Base-by-base conservation (phyloP, 257 asterid species). In the Penstemon newberryi region DNA sequence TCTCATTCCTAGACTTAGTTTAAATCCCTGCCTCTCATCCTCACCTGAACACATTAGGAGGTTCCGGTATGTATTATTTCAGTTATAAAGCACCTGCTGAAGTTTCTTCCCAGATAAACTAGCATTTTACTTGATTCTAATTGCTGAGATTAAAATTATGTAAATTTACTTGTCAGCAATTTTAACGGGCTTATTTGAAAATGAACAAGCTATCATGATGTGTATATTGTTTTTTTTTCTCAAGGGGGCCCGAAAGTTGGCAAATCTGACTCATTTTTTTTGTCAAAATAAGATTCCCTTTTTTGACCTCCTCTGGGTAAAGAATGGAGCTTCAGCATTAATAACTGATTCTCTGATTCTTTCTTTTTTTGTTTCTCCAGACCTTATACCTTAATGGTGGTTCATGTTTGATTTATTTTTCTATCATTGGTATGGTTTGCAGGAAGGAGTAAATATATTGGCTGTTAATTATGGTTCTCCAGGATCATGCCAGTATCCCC, bases 391-490 rank as follows among this genome's bases (percentile, higher is more conserved):
- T 46, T 58, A 36, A 25, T 51, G 6, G 13, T 65, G 43, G 38
- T 62, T 39, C 12, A 38, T 65, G 56, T 49, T 68, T 43, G 25
- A 37, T 46, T 19, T 58, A 45, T 25, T 49, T 53, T 50, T 67
- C 58, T 51, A 10, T 60, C 47, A 15, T 72, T 58, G 36, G 68
- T 33, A 33, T 66, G 45, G 37, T 44, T 77, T 70, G 73, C 88
- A 94, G 98, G 99, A 91, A 9, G 96, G 98, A 59, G 95, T 84
- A 44, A 89, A 89, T 82, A 80, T 91, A 51, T 72, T 94, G 89
- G 96, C 91, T 3, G 90, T 91, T 71, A 94, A 87, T 75, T 91
- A 94, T 78, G 96, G 98, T 36, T 83, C 98, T 71, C 93, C 92
- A 61, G 95, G 98, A 71, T 79, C 92, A 5, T 94, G 98, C 75